Percentiles rank a stretch among this genome's conserved stretches.
These are phyloP conservation scores for Melocanna baccifera DNA, from an alignment of 176 grass and related monocot genomes.

Conservation along the genomic window DNA sequence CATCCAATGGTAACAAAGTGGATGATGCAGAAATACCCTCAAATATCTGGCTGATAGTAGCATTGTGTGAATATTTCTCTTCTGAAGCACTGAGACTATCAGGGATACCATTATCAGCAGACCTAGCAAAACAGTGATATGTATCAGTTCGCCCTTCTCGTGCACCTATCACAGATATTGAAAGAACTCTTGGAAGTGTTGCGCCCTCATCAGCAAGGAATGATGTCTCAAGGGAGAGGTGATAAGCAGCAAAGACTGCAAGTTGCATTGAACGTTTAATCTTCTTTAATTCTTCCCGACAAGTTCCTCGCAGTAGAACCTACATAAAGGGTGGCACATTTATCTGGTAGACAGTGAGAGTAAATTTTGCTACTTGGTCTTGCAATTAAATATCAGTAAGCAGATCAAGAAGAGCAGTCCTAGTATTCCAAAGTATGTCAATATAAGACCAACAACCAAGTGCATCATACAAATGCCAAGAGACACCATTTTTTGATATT, in stretches of 20 bases:
- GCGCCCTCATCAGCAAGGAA: conserved; percentile 89
- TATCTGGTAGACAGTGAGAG: not conserved
- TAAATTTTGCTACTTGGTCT: conserved; percentile 1
- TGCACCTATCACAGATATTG: conserved; percentile 8
- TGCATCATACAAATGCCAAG: not conserved
- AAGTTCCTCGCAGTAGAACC: conserved; percentile 71
- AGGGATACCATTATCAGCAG: conserved; percentile 23
- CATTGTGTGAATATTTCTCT: conserved; percentile 25
- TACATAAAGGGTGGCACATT: conserved; percentile 32
- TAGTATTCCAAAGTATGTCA: not conserved
- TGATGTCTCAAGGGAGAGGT: conserved; percentile 77
- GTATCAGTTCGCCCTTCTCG: conserved; percentile 10
- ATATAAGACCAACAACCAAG: not conserved
- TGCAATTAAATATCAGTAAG: conserved; percentile 1
- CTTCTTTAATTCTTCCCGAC: conserved; percentile 74
- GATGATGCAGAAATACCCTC: conserved; percentile 24
- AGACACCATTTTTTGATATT: not conserved
- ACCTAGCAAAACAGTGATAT: conserved; percentile 3
- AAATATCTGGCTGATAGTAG: conserved; percentile 29
- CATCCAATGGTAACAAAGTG: conserved; percentile 26
- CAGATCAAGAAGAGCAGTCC: not conserved
- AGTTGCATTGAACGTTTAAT: conserved; percentile 64
- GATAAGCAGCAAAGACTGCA: conserved; percentile 88
- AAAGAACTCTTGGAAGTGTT: conserved; percentile 47
- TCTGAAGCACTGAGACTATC: not conserved